Base-by-base conservation (phyloP, 179 eudicot species). In the Carnegiea gigantea region DNA sequence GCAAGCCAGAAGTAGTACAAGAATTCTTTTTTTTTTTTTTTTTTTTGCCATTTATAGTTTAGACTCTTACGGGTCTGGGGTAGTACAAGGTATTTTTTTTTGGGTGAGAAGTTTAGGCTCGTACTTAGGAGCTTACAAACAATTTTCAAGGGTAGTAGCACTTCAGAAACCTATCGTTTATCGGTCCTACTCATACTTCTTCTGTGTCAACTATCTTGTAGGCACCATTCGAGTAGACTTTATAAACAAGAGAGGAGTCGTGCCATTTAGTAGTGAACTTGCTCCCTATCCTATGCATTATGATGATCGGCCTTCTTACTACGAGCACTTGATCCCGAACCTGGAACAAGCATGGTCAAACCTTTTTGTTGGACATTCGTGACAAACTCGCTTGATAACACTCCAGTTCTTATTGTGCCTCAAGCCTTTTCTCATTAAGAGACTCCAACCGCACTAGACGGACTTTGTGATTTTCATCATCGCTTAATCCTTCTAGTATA, bases 261-360 rank as follows among this genome's bases (percentile, higher is more conserved):
- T 84, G 76, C 81, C 81, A 80, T 26, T 81, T 77, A 1, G 84
- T 60, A 4, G 21, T 12, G 62, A 80, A 84, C 62, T 81, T 84
- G 20, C 67, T 82, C 0, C 65, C 36, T 2, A 23, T 54, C 24
- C 75, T 49, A n/a, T 21, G 79, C 20, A n/a, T 60, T 0, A 26
- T 68, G 40, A 80, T 54, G 20, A 80, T 84, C 1, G 86, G 86
- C 20, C 80, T 80, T 77, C 72, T 24, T 0, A 84, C 78, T 17
- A 78, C 79, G 9, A 84, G 70, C 1, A 82, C 80, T 15, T 67
- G n/a, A 3, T 82, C 84, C 11, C 80, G 54, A 8, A 65, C 36
- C 28, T 30, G 26, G 9, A 81, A 76, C 3, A 38, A 77, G 2
- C 30, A 70, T 13, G 53, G 70, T 24, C 48, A 43, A 9, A 82